These are phyloP conservation scores for Cladorrhinum sp. DNA, from an alignment of 2,329 filamentous ascomycete species.

Conservation along the genomic window DNA sequence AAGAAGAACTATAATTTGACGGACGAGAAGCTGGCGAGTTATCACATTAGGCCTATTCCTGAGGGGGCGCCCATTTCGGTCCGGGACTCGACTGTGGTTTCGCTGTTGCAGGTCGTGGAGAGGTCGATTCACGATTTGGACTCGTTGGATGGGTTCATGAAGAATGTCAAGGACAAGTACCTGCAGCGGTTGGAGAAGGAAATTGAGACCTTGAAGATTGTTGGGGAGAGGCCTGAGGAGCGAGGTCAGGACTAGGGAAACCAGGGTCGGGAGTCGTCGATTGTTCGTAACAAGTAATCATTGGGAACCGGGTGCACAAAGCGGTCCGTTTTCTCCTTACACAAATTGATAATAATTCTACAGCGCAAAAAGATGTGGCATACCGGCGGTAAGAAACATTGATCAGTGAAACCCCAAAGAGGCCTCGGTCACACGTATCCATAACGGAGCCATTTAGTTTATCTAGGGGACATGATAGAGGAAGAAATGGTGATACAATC, in stretches of 20 bases:
- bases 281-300: background rate
- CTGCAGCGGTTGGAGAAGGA: slow-evolving; percentile 28
- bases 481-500: slow-evolving; percentile 57
- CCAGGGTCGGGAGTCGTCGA: background rate
- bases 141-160: slow-evolving; percentile 27
- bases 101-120: slow-evolving; percentile 21
- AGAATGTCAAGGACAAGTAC: slow-evolving; percentile 19
- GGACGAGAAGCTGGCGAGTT: background rate
- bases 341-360: background rate
- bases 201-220: slow-evolving; percentile 22
- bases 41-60: slow-evolving; percentile 8
- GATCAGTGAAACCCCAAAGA: slow-evolving; percentile 53
- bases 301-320: too few relatives aligned
- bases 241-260: background rate
- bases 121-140: slow-evolving; percentile 19
- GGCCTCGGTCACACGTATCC: slow-evolving; percentile 62
- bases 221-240: slow-evolving; percentile 24
- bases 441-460: slow-evolving; percentile 61
- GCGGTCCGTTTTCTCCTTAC: background rate
- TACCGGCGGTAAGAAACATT: slow-evolving; percentile 70
- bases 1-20: slow-evolving; percentile 28
- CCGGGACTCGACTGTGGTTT: slow-evolving; percentile 20
- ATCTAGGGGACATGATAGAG: slow-evolving; percentile 73
- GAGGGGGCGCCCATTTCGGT: slow-evolving; percentile 1
- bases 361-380: slow-evolving; percentile 53